Evolutionary conservation across 129 eudicot species (phyloP).

Genomic region (Tanacetum coccineum): DNA sequence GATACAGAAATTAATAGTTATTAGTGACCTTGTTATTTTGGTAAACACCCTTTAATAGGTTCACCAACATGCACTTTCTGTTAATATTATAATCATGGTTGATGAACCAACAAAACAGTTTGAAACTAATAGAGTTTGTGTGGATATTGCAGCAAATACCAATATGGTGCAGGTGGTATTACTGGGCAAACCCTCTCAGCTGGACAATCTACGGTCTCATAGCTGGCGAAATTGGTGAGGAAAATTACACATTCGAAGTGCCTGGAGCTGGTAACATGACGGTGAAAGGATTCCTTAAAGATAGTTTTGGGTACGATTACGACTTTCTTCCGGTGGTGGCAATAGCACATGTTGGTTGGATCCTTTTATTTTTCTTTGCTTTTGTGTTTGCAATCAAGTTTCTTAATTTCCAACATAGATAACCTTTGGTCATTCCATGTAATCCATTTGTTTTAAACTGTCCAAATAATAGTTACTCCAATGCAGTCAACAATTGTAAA

Average conservation of each 20-base stretch:
- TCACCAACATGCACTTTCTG: not conserved
- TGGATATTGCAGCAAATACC: slow-evolving; percentile 17
- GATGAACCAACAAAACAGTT: not conserved
- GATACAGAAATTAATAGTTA: too few relatives aligned
- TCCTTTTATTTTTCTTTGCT: slow-evolving; percentile 3
- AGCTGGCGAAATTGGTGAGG: slow-evolving; percentile 4
- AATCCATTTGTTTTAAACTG: not conserved
- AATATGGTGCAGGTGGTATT: slow-evolving; percentile 22
- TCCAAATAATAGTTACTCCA: not conserved
- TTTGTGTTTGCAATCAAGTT: slow-evolving; percentile 10
- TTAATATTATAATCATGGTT: not conserved
- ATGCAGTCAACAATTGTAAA: not conserved
- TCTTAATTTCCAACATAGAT: slow-evolving; percentile 18
- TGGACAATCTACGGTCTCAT: slow-evolving; percentile 19
- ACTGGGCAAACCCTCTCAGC: slow-evolving; percentile 15
- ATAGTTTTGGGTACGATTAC: slow-evolving; percentile 10
- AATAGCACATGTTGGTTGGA: slow-evolving; percentile 18
- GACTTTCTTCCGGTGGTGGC: slow-evolving; percentile 14
- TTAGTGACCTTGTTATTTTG: too few relatives aligned
- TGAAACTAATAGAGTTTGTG: not conserved
- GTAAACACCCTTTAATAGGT: not conserved
- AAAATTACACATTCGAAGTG: not conserved
- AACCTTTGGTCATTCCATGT: not conserved
- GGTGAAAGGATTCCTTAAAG: slow-evolving; percentile 5
- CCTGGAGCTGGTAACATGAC: slow-evolving; percentile 13